These are phyloP conservation scores for Ogataea angusta DNA, from an alignment of 805 yeast genomes.

Conservation along the genomic window DNA sequence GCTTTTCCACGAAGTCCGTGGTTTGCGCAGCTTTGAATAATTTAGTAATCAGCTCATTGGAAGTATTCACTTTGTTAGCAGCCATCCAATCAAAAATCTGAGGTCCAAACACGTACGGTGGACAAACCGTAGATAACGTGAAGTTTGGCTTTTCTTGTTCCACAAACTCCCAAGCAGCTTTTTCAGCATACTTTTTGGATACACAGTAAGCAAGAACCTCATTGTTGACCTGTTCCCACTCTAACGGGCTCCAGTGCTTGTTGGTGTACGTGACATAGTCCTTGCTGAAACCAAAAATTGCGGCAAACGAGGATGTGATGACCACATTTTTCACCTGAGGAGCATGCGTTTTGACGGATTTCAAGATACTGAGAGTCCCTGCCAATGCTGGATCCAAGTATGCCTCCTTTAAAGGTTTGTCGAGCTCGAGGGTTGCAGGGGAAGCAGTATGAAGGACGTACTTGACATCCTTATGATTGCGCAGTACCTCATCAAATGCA, in stretches of 20 bases:
- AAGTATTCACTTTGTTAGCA: conserved; percentile 35
- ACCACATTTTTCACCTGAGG: conserved; percentile 46
- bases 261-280: conserved; percentile 20
- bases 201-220: conserved; percentile 36
- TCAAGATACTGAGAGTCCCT: conserved; percentile 49
- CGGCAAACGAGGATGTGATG: conserved; percentile 51
- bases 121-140: conserved; percentile 39
- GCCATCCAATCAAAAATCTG: conserved; percentile 39
- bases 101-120: conserved; percentile 49
- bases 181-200: conserved; percentile 55
- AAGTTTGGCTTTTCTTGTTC: conserved; percentile 37
- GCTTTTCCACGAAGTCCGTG: conserved; percentile 31
- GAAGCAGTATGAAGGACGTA: conserved; percentile 48
- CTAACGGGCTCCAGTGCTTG: conserved; percentile 36
- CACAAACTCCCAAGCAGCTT: conserved; percentile 51
- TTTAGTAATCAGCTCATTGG: conserved; percentile 34
- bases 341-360: conserved; percentile 38
- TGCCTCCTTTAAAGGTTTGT: conserved; percentile 43
- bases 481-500: conserved; percentile 47
- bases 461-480: conserved; percentile 37
- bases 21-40: conserved; percentile 21
- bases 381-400: conserved; percentile 51
- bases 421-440: conserved; percentile 38
- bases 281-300: conserved; percentile 26
- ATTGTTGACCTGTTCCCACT: conserved; percentile 25